Base-by-base conservation (phyloP, 495 filamentous ascomycete genomes). In the Lophiostoma macrostomum region DNA sequence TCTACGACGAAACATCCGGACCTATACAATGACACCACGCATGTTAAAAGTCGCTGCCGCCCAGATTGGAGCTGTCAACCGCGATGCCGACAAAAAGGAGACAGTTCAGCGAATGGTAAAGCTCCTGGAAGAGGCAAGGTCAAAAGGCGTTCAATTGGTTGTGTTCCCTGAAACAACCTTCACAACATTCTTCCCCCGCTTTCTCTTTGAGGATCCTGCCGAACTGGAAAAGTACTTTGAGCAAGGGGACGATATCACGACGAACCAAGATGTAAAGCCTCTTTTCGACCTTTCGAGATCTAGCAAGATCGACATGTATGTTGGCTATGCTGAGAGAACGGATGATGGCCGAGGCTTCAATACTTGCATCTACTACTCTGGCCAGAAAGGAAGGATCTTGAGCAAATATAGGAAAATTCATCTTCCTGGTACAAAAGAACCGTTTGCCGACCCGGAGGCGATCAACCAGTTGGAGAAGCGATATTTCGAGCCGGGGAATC, bases 401-500 rank as follows among this genome's bases (percentile, higher is more conserved):
- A 53, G 62, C 27, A 75, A 72, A 53, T 77, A 77, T 53, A 67
- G 74, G 41, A 77, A 77, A 58, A 64, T 77, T 22, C 74, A 77
- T 54, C 65, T 77, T 1, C 73, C 74, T 5, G 74, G 73, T 5
- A 68, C 68, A 22, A 58, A 63, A 19, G 74, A 77, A 60, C 74
- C 74, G 2, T 70, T 71, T 16, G 60, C 67, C n/a, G 64, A 73
- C 29, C 70, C 72, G 2, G 67, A 68, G 11, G 72, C 70, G 19
- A 60, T 71, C 39, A 72, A 76, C 41, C 72, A 77, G 65, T 65
- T 77, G 11, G 73, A 77, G 56, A 77, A 77, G 58, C 61, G 73
- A 20, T 77, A 75, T 63, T 77, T 77, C 52, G 57, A 64, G 28
- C 69, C 70, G 6, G 74, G 73, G 3, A 63, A 77, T 44, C 60